These are phyloP conservation scores for Epichloe gansuensis DNA, from an alignment of 2,329 filamentous ascomycete species.

Conservation along the genomic window DNA sequence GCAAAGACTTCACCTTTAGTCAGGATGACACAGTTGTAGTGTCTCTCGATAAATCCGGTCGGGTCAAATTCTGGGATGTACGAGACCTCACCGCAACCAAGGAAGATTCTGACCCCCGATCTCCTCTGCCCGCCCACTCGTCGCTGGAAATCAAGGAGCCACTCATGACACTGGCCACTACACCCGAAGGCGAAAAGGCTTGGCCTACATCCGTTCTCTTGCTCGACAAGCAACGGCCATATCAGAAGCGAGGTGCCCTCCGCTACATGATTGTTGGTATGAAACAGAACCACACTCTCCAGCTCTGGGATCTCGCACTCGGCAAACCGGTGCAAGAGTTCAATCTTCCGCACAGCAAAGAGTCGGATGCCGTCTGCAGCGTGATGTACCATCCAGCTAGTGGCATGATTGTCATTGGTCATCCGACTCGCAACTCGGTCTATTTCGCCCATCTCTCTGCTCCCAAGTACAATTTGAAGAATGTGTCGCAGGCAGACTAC, in stretches of 20 bases:
- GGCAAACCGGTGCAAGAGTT: slow-evolving; percentile 95
- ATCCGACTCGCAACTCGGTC: slow-evolving; percentile 92
- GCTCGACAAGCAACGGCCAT: slow-evolving; percentile 90
- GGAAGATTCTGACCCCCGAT: slow-evolving; percentile 36
- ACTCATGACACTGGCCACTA: slow-evolving; percentile 74
- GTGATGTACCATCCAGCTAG: slow-evolving; percentile 86
- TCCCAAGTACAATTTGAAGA: slow-evolving; percentile 75
- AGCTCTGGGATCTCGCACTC: slow-evolving; percentile 94
- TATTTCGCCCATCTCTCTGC: slow-evolving; percentile 95
- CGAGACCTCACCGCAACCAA: slow-evolving; percentile 53
- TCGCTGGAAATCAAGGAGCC: slow-evolving; percentile 73
- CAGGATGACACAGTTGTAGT: slow-evolving; percentile 92
- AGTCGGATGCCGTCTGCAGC: slow-evolving; percentile 95
- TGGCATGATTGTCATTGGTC: slow-evolving; percentile 87
- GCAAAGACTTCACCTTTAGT: slow-evolving; percentile 96
- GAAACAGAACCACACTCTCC: slow-evolving; percentile 97
- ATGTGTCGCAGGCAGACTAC: slow-evolving; percentile 78
- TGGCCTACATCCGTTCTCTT: slow-evolving; percentile 95
- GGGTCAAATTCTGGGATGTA: slow-evolving; percentile 97
- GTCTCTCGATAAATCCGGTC: slow-evolving; percentile 90
- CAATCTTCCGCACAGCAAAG: slow-evolving; percentile 88
- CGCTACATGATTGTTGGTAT: slow-evolving; percentile 95
- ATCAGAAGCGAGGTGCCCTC: slow-evolving; percentile 76
- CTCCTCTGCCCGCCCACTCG: slow-evolving; percentile 39
- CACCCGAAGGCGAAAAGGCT: slow-evolving; percentile 78